Evolutionary conservation across 148 eudicot species (phyloP), one percentile per base, ranked within the genome.

Genomic region (Rhododendron vialii): DNA sequence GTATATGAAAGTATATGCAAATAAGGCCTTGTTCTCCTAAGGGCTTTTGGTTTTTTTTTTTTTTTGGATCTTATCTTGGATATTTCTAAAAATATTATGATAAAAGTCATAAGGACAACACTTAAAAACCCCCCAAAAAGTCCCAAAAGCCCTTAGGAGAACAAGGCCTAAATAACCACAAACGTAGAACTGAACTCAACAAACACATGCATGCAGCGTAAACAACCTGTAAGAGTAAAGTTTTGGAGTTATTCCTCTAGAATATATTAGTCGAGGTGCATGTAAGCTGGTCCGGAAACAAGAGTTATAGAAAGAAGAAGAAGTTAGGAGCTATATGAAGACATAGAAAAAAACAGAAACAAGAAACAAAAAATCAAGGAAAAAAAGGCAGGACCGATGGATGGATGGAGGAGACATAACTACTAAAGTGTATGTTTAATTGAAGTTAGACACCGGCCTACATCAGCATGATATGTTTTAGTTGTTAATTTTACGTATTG

Each of bases 371-470:
- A 67, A 45, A 33, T 2, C 13, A 45, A 81, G 38, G 77, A 33
- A 80, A 30, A 7, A 47, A 2, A 59, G 41, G 69, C 77, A 51
- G 28, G 59, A 73, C 63, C 26, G 67, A 61, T 51, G 13, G 26
- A 61, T 43, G 18, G 26, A 78, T 41, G 7, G 45, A 41, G 22
- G 13, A 50, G 5, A 80, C 67, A 73, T 35, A 24, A 50, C 36
- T 33, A 15, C 10, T 36, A 28, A 33, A 81, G 50, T 77, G 75
- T 43, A 83, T 71, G 78, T 78, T 87, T 80, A 77, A 81, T 88
- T 88, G 85, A 79, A 67, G 87, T 81, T 88, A 86, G 91, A 91
- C 85, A 84, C 93, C 93, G 93, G 65, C 93, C 91, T 59, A 88
- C 90, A 91, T 91, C 88, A 91, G 69, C 14, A 73, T 30, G 30